Conservation (phyloP, 768 basidiomycete species). For the Leccinum pellstonianum region DNA sequence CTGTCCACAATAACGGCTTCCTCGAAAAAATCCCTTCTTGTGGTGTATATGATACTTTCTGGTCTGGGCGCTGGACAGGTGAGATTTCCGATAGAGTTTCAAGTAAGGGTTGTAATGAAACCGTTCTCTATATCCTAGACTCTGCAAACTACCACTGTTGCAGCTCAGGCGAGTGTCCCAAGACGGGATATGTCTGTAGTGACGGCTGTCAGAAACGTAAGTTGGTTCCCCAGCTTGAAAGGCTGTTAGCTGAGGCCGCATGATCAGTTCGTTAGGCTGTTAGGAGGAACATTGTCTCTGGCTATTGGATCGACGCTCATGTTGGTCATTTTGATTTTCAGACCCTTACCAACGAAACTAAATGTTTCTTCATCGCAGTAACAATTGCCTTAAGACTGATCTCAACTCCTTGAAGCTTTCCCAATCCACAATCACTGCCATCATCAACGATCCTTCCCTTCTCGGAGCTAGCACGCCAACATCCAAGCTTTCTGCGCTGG, state of each 20-base stretch:
- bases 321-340: slow-evolving; percentile 28
- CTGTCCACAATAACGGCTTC: slow-evolving; percentile 58
- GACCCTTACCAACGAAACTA: neutral
- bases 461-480: slow-evolving; percentile 34
- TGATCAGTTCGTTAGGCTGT: slow-evolving; percentile 58
- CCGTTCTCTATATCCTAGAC: slow-evolving; percentile 35
- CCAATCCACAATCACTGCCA: slow-evolving; percentile 36
- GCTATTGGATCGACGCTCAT: slow-evolving; percentile 62
- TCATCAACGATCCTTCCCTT: slow-evolving; percentile 50
- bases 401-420: slow-evolving; percentile 42
- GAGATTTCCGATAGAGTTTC: slow-evolving; percentile 17
- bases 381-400: slow-evolving; percentile 46
- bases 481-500: slow-evolving; percentile 31
- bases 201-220: slow-evolving; percentile 62
- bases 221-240: slow-evolving; percentile 12
- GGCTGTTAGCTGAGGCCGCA: neutral
- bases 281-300: slow-evolving; percentile 69
- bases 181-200: slow-evolving; percentile 76
- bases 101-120: neutral
- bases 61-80: slow-evolving; percentile 63
- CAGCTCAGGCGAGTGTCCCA: slow-evolving; percentile 69
- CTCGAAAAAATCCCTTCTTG: slow-evolving; percentile 49
- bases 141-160: slow-evolving; percentile 63
- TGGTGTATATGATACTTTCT: slow-evolving; percentile 59
- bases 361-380: slow-evolving; percentile 23